Conservation (phyloP, 768 basidiomycete species). For the Pleurotus tuoliensis region DNA sequence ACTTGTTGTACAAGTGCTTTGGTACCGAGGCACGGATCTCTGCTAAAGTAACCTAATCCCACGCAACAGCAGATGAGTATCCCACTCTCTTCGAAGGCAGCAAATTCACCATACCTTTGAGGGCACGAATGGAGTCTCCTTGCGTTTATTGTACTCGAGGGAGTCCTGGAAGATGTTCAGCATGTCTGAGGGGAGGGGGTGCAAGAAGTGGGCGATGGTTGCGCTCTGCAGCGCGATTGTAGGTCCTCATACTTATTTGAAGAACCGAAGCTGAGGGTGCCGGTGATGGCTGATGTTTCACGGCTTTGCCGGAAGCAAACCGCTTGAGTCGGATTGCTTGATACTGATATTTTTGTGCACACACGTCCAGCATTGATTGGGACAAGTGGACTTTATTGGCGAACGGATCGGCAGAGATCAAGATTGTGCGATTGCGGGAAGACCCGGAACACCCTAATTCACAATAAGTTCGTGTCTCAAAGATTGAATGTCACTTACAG, state of each 20-base stretch:
- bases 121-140: slow-evolving; percentile 6
- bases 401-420: slow-evolving; percentile 5
- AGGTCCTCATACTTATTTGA: slow-evolving; percentile 1
- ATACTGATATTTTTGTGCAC: not conserved
- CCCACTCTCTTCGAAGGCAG: no score
- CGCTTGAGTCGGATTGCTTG: slow-evolving; percentile 3
- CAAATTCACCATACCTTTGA: not conserved
- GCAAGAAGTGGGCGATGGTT: not conserved
- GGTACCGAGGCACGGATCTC: slow-evolving; percentile 52
- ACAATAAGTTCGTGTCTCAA: no score
- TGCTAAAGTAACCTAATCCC: slow-evolving; percentile 36
- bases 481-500: no score
- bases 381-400: not conserved
- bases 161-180: slow-evolving; percentile 8
- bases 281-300: no score
- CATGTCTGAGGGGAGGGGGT: not conserved
- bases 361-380: not conserved
- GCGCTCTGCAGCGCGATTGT: not conserved
- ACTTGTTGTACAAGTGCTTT: slow-evolving; percentile 45
- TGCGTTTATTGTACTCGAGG: slow-evolving; percentile 7
- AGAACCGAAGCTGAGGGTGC: not conserved
- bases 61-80: no score
- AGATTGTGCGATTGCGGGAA: not conserved
- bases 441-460: not conserved
- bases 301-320: not conserved